Conservation (phyloP, 106 monocot species). For the Narthecium ossifragum region DNA sequence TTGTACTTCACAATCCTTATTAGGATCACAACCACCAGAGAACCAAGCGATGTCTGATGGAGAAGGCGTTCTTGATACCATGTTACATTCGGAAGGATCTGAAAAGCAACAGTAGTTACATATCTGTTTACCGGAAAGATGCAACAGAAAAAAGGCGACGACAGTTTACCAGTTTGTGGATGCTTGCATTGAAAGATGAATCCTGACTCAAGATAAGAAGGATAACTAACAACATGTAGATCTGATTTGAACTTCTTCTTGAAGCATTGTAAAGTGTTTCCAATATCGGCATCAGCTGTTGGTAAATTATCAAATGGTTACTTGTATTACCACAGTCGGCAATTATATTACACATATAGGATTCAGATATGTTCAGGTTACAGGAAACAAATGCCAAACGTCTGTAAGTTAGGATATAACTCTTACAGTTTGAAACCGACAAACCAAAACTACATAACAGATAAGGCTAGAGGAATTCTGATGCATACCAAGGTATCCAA, state of each 20-base stretch:
- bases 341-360: not conserved
- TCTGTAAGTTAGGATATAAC: no score
- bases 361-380: no score
- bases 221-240: conserved; percentile 89
- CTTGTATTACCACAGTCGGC: not conserved
- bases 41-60: conserved; percentile 84
- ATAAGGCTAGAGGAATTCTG: not conserved
- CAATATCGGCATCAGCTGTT: conserved; percentile 88
- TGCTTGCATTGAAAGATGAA: conserved; percentile 98
- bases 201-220: conserved; percentile 98
- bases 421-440: not conserved
- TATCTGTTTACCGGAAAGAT: not conserved
- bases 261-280: conserved; percentile 97
- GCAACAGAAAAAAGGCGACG: conserved; percentile 1
- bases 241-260: conserved; percentile 84
- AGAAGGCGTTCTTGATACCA: conserved; percentile 97
- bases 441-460: not conserved
- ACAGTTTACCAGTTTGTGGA: conserved; percentile 78
- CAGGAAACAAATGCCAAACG: no score
- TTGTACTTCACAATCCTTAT: conserved; percentile 95
- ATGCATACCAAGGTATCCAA: conserved; percentile 87
- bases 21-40: conserved; percentile 88
- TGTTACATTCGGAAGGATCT: conserved; percentile 81
- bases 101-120: conserved; percentile 13
- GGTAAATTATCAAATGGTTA: conserved; percentile 1